Percentiles rank a stretch among this genome's conserved stretches.
phyloP scores from a whole-genome alignment of 176 grass and related monocot genomes.

The Eragrostis nindensis region DNA sequence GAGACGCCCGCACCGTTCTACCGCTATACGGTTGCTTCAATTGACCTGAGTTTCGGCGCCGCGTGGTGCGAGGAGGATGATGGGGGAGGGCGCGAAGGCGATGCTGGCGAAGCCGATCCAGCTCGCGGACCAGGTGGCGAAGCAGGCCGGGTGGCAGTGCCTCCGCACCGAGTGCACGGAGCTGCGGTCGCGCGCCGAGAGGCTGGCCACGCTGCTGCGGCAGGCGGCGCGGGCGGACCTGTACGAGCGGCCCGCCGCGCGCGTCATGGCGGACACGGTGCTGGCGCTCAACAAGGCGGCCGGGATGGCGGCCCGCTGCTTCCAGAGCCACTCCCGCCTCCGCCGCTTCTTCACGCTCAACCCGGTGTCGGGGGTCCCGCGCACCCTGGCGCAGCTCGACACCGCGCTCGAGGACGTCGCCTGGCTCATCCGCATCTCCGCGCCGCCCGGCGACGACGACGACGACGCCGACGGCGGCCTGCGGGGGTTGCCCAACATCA shows the following conservation, averaged over 20 bases:
- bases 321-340: slow-evolving; percentile 65
- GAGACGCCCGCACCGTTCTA: too few species aligned
- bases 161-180: slow-evolving; percentile 68
- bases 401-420: slow-evolving; percentile 79
- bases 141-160: slow-evolving; percentile 59
- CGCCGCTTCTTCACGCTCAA: slow-evolving; percentile 80
- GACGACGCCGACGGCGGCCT: slow-evolving; percentile 37
- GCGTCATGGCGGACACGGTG: slow-evolving; percentile 63
- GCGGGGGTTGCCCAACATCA: slow-evolving; percentile 70
- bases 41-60: neutral
- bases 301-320: slow-evolving; percentile 57
- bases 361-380: slow-evolving; percentile 60
- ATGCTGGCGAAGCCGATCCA: slow-evolving; percentile 88
- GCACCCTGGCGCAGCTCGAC: slow-evolving; percentile 65
- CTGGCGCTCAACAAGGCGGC: slow-evolving; percentile 64
- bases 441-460: slow-evolving; percentile 35
- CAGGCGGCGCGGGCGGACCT: slow-evolving; percentile 84
- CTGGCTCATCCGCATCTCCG: slow-evolving; percentile 84
- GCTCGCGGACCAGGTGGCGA: slow-evolving; percentile 81
- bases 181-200: slow-evolving; percentile 63
- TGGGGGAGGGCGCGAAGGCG: slow-evolving; percentile 74
- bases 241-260: slow-evolving; percentile 79
- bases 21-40: neutral
- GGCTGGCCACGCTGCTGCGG: slow-evolving; percentile 74
- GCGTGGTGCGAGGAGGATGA: neutral